A percentile compares a stretch with the other conserved stretches of the same genome.
Conservation (phyloP, 768 basidiomycete genomes). For the Hebeloma cylindrosporum region DNA sequence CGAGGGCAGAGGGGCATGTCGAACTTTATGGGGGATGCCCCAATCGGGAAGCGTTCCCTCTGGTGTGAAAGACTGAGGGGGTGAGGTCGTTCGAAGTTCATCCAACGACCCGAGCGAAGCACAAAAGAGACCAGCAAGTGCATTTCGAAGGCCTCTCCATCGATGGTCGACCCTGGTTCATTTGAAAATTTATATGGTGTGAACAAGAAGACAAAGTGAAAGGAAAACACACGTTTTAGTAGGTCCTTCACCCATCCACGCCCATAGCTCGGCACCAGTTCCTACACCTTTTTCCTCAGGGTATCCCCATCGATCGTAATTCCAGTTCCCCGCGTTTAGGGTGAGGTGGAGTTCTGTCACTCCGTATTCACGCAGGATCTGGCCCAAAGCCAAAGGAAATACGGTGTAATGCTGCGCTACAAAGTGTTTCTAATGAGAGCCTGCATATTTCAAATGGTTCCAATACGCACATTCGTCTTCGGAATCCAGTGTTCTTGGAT, state of each 20-base stretch:
- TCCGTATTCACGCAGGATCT: conserved; percentile 82
- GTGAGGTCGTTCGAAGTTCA: conserved; percentile 72
- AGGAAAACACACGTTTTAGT: conserved; percentile 42
- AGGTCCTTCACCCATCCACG: conserved; percentile 80
- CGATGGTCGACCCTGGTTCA: conserved; percentile 62
- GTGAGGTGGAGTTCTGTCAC: conserved; percentile 88
- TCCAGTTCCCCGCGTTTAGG: conserved; percentile 91
- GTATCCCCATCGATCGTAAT: conserved; percentile 80
- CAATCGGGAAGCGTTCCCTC: conserved; percentile 55
- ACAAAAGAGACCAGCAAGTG: conserved; percentile 92
- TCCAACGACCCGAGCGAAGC: conserved; percentile 83
- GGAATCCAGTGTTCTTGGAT: conserved; percentile 49
- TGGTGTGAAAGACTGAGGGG: conserved; percentile 57
- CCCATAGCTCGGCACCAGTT: conserved; percentile 87
- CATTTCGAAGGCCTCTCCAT: conserved; percentile 86
- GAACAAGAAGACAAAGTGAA: conserved; percentile 6
- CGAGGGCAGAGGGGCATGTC: conserved; percentile 76
- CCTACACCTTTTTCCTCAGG: conserved; percentile 76
- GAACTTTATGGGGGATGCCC: conserved; percentile 52
- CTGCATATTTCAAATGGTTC: not conserved
- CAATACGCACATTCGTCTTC: conserved; percentile 47
- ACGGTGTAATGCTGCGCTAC: conserved; percentile 83
- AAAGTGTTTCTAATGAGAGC: not conserved
- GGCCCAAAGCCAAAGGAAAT: conserved; percentile 84
- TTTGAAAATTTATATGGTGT: conserved; percentile 2